Percentiles rank a stretch among this genome's conserved stretches.
phyloP scores from a whole-genome alignment of 2,329 filamentous ascomycete genomes.

The Teratosphaeria epicoccoides region DNA sequence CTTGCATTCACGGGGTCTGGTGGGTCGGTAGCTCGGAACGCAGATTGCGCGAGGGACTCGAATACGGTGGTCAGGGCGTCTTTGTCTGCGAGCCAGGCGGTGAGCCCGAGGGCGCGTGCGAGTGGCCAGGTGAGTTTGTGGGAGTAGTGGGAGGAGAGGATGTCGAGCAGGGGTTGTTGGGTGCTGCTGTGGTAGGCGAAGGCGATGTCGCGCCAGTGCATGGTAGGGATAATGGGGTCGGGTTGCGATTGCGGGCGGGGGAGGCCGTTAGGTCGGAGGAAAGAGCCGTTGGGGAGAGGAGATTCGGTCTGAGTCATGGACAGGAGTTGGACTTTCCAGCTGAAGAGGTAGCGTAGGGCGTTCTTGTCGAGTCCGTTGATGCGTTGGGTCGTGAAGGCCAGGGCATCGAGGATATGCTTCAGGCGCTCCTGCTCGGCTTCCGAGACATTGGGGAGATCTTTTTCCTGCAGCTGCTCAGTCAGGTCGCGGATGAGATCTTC shows the following conservation, averaged over 20 bases:
- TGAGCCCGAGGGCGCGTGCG: slow-evolving; percentile 76
- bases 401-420: slow-evolving; percentile 15
- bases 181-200: slow-evolving; percentile 78
- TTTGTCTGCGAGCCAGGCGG: slow-evolving; percentile 83
- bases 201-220: slow-evolving; percentile 65
- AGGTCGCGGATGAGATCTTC: slow-evolving; percentile 15
- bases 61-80: slow-evolving; percentile 72
- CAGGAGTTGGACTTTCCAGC: slow-evolving; percentile 20
- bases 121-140: slow-evolving; percentile 74
- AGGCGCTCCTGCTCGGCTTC: slow-evolving; percentile 16
- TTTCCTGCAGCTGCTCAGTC: slow-evolving; percentile 30
- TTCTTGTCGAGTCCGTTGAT: slow-evolving; percentile 16
- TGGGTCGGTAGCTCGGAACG: slow-evolving; percentile 78
- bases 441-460: slow-evolving; percentile 36
- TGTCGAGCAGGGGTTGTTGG: slow-evolving; percentile 80
- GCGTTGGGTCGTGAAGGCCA: slow-evolving; percentile 18
- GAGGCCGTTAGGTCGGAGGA: slow-evolving; percentile 8
- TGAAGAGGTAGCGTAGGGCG: slow-evolving; percentile 23
- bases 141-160: slow-evolving; percentile 62
- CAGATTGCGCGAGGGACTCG: slow-evolving; percentile 80
- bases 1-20: slow-evolving; percentile 88
- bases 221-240: slow-evolving; percentile 21
- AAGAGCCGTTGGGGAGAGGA: not conserved
- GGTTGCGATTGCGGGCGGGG: not conserved
- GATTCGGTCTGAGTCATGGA: not conserved